Conservation (phyloP, 2,329 filamentous ascomycete genomes). For the Arthrobotrys entomopaga region DNA sequence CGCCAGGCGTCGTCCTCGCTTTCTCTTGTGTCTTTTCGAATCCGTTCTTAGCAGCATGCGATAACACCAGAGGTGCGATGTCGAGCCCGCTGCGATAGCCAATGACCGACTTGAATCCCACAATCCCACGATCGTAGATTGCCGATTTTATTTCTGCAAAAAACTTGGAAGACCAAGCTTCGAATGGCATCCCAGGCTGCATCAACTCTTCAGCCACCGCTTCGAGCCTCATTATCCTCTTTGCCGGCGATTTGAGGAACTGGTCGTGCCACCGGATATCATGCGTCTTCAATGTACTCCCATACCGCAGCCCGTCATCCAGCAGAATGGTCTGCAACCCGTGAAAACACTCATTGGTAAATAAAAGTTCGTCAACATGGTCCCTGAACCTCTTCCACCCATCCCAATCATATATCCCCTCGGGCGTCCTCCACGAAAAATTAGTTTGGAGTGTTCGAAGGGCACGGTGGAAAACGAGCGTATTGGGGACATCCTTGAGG, state of each 20-base stretch:
- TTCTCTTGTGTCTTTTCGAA: conserved; percentile 23
- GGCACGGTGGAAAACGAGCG: conserved; percentile 76
- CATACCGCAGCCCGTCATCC: conserved; percentile 37
- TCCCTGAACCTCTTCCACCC: conserved; percentile 65
- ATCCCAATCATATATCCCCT: conserved; percentile 72
- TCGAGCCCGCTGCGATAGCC: conserved; percentile 81
- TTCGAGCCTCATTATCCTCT: conserved; percentile 82
- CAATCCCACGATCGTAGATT: conserved; percentile 74
- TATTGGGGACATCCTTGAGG: conserved; percentile 70
- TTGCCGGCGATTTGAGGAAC: conserved; percentile 65
- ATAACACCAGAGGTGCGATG: conserved; percentile 63
- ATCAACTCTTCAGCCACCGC: conserved; percentile 73
- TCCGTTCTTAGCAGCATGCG: not conserved
- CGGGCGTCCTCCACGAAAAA: conserved; percentile 54
- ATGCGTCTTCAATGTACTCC: conserved; percentile 65
- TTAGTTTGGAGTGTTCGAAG: conserved; percentile 69
- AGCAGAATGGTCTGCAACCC: conserved; percentile 48
- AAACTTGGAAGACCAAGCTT: conserved; percentile 67
- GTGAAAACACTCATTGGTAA: conserved; percentile 72
- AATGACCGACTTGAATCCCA: conserved; percentile 83
- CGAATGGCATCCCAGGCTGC: conserved; percentile 61
- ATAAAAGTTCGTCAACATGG: conserved; percentile 66
- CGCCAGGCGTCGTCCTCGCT: conserved; percentile 49
- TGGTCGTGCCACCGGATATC: conserved; percentile 73
- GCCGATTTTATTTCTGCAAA: conserved; percentile 67